A percentile compares a stretch with the other conserved stretches of the same genome.
Evolutionary conservation across 2,329 filamentous ascomycete genomes (phyloP).

Genomic region (Aspergillus tanneri): DNA sequence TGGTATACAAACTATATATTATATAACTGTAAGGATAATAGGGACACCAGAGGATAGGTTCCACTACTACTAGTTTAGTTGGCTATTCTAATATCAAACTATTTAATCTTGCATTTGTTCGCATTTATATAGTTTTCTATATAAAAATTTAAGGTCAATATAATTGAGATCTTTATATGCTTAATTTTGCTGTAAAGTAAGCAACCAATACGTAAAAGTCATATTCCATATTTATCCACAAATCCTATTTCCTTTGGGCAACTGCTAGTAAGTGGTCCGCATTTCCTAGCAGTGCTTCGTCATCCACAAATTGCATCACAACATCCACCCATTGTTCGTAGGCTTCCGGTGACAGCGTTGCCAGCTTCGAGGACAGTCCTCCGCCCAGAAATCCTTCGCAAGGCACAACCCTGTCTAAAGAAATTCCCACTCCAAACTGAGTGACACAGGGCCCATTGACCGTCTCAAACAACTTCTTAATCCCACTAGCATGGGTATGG

Average conservation of each 20-base stretch:
- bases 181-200: not conserved
- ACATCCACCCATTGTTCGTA: slow-evolving; percentile 2
- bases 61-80: not conserved
- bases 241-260: not conserved
- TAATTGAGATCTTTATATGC: not conserved
- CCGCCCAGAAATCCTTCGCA: not conserved
- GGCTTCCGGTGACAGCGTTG: not conserved
- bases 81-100: not conserved
- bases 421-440: not conserved
- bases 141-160: not conserved
- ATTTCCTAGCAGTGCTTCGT: not conserved
- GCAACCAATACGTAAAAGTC: not conserved
- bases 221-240: not conserved
- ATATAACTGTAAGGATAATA: not conserved
- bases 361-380: not conserved
- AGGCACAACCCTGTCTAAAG: not conserved
- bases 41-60: not conserved
- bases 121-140: not conserved
- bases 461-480: not conserved
- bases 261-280: not conserved
- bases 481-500: not conserved
- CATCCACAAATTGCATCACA: not conserved
- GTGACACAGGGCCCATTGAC: not conserved
- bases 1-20: not conserved
- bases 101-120: not conserved